Base-by-base conservation (phyloP, 805 yeast genomes). In the Starmerella asiatica region DNA sequence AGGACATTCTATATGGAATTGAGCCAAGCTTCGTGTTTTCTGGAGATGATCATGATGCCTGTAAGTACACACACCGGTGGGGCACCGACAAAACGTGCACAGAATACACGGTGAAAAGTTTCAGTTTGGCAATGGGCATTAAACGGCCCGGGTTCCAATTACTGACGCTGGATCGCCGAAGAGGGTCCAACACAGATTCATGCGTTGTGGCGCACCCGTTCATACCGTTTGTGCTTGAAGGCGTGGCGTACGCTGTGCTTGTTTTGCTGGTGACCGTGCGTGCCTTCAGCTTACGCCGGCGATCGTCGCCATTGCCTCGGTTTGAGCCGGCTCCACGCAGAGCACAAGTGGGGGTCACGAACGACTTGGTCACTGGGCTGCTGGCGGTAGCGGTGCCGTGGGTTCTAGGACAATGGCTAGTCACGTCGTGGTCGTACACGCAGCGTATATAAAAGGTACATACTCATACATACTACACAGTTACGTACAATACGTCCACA, bases 31-130 rank as follows among this genome's bases (percentile, higher is more conserved):
- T 76, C 9, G 67, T 81, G 3, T 82, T 85, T 54, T 75, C 93
- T 5, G 99, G 98, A 1, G 99, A 91, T 57, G 98, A 91, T 57
- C 99, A 91, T 61, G 98, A 91, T 57, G 85, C 83, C 51, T 91
- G 99, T 57, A 83, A 80, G 48, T 69, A 79, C 23, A 60, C 62
- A 17, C 96, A 88, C 56, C 41, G 50, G 4, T 61, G 54, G 46
- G 37, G 45, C n/a, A 32, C 29, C 5, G 38, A 27, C 5, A 39
- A 41, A 9, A 51, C 47, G 2, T 66, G 73, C 3, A 77, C 76
- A 37, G 98, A 91, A 56, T 74, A 79, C 47, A 83, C 95, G 0
- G 85, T 86, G 21, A 91, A 91, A 58, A 75, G 93, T 3, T 74
- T 79, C 38, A 79, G 95, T 12, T 81, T 91, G 93, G 86, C 94